A percentile compares a stretch with the other conserved stretches of the same genome.
phyloP scores from a whole-genome alignment of 805 yeast genomes.

The Kurtzmaniella fragi region DNA sequence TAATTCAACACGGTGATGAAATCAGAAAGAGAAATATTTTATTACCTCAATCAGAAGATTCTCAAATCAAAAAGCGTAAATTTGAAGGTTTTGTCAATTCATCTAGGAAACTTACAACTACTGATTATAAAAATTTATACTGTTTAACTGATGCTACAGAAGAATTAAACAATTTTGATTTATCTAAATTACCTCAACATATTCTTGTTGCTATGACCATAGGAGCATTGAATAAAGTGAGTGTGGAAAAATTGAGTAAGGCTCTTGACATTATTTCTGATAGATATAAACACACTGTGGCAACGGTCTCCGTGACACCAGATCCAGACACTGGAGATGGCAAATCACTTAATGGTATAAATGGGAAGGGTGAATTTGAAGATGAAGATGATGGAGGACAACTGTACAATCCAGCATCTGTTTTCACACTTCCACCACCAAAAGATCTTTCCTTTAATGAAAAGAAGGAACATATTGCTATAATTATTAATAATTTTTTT shows the following conservation, averaged over 20 bases:
- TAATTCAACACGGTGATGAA: constrained; percentile 35
- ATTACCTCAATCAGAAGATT: constrained; percentile 21
- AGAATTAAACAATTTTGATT: constrained; percentile 64
- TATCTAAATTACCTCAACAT: constrained; percentile 60
- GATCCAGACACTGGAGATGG: constrained; percentile 4
- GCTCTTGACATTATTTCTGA: constrained; percentile 68
- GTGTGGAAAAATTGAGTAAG: constrained; percentile 47
- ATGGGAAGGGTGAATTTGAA: constrained; percentile 10
- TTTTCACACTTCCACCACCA: constrained; percentile 57
- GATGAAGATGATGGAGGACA: constrained; percentile 28
- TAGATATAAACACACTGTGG: constrained; percentile 48
- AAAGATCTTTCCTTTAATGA: constrained; percentile 44
- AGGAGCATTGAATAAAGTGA: constrained; percentile 57
- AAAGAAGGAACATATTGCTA: constrained; percentile 51
- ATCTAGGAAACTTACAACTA: constrained; percentile 20
- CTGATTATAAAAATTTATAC: constrained; percentile 58
- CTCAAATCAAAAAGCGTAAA: constrained; percentile 29
- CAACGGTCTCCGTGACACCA: not conserved
- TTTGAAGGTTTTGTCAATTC: constrained; percentile 38
- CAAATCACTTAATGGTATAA: not conserved
- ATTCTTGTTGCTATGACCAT: constrained; percentile 61
- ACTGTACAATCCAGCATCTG: constrained; percentile 35
- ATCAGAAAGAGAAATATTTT: constrained; percentile 36
- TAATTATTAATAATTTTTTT: constrained; percentile 58
- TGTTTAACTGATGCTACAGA: constrained; percentile 58